Base-by-base conservation (phyloP, 139 green algal species). In the Chlamydomonas schloesseri region DNA sequence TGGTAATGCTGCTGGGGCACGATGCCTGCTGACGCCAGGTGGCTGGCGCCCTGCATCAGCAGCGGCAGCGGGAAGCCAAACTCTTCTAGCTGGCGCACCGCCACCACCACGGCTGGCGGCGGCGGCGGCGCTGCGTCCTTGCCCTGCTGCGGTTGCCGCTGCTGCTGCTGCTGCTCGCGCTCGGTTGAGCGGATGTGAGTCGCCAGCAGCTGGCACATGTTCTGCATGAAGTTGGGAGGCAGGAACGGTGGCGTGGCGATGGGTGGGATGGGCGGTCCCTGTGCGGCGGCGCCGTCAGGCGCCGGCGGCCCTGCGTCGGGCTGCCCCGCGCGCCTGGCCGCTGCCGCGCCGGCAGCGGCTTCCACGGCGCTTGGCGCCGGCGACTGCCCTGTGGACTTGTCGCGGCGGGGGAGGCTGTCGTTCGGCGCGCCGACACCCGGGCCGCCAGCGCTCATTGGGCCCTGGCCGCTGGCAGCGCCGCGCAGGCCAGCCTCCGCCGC, bases 161-260 rank as follows among this genome's bases (percentile, higher is more conserved):
- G 64, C 64, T 0, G 64, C n/a, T 23, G 18, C 62, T 55, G 78
- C 60, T 42, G 60, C 26, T 17, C 26, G 36, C n/a, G 76, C 75
- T 31, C 5, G 10, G 42, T 36, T 5, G 74, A 65, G 18, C 74
- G 78, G 15, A 74, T 84, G 78, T 73, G 64, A 0, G 78, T 11
- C 3, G 46, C n/a, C 31, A 84, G 37, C 36, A 75, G 78, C 29
- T 47, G 50, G 78, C 78, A 74, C 10, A 82, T 36, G 55, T 71
- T 46, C 3, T 69, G 31, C 73, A 81, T 81, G 73, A 81, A 69
- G 53, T 81, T 81, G 42, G 73, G 53, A 0, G 73, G 53, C 31
- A 81, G 50, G 73, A 24, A 53, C 24, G 53, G 3, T 31, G 53
- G 73, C 31, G 50, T 68, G 37, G 58, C 60, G 33, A 69, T 28